Evolutionary conservation across 805 yeast species (phyloP), one percentile per base, ranked within the genome.

Genomic region (Torulaspora microellipsoides): DNA sequence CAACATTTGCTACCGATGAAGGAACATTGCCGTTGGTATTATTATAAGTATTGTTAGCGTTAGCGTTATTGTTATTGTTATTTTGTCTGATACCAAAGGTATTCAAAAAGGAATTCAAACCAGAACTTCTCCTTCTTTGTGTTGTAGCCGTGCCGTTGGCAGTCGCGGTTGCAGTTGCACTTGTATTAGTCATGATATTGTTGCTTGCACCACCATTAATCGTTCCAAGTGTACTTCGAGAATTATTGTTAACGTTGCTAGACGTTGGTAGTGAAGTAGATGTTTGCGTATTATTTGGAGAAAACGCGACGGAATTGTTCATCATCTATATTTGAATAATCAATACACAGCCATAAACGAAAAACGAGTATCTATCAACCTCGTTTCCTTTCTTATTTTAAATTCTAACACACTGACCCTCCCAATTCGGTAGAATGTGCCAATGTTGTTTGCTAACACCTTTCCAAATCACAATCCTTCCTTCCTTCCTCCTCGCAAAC

Each of bases 11-110:
- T 10, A 13, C 36, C 14, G 36, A 36, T 7, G 31, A 37, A n/a
- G 33, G 36, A 25, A 37, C 40, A 28, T 31, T 38, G 13, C 31
- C 34, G 31, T 31, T 36, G 34, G 15, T 29, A 20, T 38, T 35
- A 15, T 34, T 34, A 20, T 17, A 17, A 17, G 20, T 17, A 17
- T 20, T 20, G 7, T 20, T 20, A 20, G 25, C 8, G 29, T 27
- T 28, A 25, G 27, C 32, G 15, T 23, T 40, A 15, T 38, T 42
- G 17, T 31, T 34, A 33, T 34, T 45, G 30, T 31, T 30, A 20
- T 36, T 48, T 32, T 49, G 61, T 39, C 64, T 57, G 15, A 60
- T 56, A 4, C 66, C 66, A 44, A 61, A 59, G 5, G 61, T 53
- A 40, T 51, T 58, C 36, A 60, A 40, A 17, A 60, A 38, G 15